These are phyloP conservation scores for Pisolithus thermaeus DNA, from an alignment of 1,284 basidiomycete species.

Conservation along the genomic window DNA sequence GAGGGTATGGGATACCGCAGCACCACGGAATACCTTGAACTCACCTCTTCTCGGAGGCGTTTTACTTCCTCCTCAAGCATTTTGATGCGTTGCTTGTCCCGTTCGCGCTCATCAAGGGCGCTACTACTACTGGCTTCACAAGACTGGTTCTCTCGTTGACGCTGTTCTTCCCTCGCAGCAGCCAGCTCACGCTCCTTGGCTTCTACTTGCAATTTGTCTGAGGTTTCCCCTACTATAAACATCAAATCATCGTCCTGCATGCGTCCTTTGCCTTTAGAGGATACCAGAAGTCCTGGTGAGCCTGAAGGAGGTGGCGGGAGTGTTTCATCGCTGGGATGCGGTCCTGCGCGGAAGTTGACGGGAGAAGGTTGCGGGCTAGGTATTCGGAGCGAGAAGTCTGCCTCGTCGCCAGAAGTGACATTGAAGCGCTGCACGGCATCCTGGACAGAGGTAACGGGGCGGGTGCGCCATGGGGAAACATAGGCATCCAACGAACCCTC, in stretches of 20 bases:
- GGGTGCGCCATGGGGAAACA: constrained; percentile 26
- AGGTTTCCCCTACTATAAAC: constrained; percentile 31
- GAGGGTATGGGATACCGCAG: background rate
- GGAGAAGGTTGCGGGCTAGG: constrained; percentile 30
- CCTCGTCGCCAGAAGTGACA: constrained; percentile 25
- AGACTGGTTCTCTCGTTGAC: constrained; percentile 31
- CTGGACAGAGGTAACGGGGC: constrained; percentile 33
- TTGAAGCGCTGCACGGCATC: constrained; percentile 41
- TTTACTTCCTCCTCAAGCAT: constrained; percentile 63
- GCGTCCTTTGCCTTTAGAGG: constrained; percentile 48
- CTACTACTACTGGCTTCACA: constrained; percentile 17
- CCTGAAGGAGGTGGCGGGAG: constrained; percentile 1
- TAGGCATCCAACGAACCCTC: constrained; percentile 18
- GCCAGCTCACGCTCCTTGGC: constrained; percentile 58
- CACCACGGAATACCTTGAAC: constrained; percentile 10
- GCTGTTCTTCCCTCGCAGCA: constrained; percentile 44
- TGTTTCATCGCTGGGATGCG: constrained; percentile 4
- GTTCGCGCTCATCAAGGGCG: constrained; percentile 38
- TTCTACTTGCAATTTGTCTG: constrained; percentile 41
- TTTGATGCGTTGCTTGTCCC: constrained; percentile 59
- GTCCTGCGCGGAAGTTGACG: constrained; percentile 9
- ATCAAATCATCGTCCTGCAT: constrained; percentile 23
- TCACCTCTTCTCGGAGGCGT: constrained; percentile 58
- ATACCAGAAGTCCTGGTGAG: background rate
- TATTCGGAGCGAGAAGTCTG: constrained; percentile 36